Evolutionary conservation across 768 basidiomycete species (phyloP).

Genomic region (Nidularia sp.): DNA sequence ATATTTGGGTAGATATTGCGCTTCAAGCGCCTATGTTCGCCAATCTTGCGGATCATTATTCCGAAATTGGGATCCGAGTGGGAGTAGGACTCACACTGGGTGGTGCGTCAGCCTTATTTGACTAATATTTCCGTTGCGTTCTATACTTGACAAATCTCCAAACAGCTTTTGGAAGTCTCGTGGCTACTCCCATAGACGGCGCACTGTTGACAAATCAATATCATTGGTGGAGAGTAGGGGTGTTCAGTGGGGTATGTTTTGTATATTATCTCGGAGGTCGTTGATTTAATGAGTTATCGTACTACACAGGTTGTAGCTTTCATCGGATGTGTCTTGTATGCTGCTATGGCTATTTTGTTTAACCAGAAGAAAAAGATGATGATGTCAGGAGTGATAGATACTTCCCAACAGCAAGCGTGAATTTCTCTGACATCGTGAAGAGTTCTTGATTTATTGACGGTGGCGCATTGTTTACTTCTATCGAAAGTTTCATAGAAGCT

Average conservation of each 20-base stretch:
- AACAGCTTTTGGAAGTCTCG: background rate
- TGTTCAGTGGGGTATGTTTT: conserved; percentile 1
- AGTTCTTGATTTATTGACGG: too few relatives aligned
- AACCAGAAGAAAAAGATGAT: too few relatives aligned
- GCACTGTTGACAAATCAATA: background rate
- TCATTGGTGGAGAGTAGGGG: background rate
- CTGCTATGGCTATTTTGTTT: too few relatives aligned
- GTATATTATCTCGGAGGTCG: too few relatives aligned
- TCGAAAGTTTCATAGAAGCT: too few relatives aligned
- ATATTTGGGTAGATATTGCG: background rate
- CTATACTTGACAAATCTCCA: background rate
- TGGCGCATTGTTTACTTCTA: too few relatives aligned
- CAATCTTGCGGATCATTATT: background rate
- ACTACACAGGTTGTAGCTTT: too few relatives aligned
- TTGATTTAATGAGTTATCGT: too few relatives aligned
- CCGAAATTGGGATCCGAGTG: background rate
- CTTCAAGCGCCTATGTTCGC: conserved; percentile 1
- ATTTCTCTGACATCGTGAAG: too few relatives aligned
- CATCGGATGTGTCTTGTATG: too few relatives aligned
- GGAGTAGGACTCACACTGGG: background rate
- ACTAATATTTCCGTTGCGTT: background rate
- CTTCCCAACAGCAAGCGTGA: too few relatives aligned
- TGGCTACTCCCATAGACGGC: background rate
- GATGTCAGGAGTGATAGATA: too few relatives aligned
- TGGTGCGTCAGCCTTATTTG: background rate